phyloP scores from a whole-genome alignment of 2,329 filamentous ascomycete species.

The Cladosporium colombiae region DNA sequence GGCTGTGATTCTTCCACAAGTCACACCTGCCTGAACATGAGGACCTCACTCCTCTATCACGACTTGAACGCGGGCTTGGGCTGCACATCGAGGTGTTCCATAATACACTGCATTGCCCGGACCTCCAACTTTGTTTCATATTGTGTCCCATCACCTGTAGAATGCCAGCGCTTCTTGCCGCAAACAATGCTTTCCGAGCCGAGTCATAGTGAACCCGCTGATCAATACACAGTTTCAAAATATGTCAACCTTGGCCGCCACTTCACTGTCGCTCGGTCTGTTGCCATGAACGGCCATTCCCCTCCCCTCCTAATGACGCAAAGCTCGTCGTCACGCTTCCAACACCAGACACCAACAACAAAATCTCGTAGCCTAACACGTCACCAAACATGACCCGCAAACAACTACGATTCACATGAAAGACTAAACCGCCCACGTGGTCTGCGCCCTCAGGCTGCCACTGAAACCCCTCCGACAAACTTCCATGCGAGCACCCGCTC shows the following conservation, averaged over 20 bases:
- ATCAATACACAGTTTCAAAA: not conserved
- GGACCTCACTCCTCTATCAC: not conserved
- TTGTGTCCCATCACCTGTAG: not conserved
- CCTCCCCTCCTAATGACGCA: not conserved
- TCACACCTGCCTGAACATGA: not conserved
- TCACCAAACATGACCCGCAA: not conserved
- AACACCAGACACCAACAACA: not conserved
- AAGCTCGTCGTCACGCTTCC: not conserved
- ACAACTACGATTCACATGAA: not conserved
- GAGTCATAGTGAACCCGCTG: not conserved
- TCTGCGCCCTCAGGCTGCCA: not conserved
- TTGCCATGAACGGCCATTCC: not conserved
- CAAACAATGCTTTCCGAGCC: not conserved
- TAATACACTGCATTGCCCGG: not conserved
- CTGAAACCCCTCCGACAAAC: not conserved
- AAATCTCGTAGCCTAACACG: not conserved
- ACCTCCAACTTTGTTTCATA: not conserved
- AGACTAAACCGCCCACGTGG: not conserved
- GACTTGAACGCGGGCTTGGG: not conserved
- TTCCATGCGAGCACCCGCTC: not conserved
- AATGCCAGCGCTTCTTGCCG: not conserved
- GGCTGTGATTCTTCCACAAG: not conserved
- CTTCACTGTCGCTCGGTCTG: not conserved
- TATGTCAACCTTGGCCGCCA: not conserved
- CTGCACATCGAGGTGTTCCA: not conserved